Evolutionary conservation across 257 asterid species (phyloP).

Genomic region (Gardenia jasminoides): DNA sequence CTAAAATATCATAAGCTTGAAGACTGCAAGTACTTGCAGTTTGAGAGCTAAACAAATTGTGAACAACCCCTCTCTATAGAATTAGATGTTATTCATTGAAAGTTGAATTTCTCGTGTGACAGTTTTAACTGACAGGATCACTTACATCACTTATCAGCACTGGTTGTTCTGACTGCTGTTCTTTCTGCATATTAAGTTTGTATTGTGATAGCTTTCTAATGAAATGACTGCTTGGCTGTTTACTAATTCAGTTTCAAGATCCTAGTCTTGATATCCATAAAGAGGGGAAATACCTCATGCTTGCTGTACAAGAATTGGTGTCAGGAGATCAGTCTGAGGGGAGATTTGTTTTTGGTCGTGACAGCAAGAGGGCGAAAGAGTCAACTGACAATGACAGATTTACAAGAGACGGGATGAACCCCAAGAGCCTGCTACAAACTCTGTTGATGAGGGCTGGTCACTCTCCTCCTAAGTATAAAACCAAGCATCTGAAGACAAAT

Average conservation of each 20-base stretch:
- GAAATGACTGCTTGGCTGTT: constrained; percentile 3
- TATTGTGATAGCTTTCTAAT: constrained; percentile 4
- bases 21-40: background rate
- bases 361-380: constrained; percentile 60
- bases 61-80: background rate
- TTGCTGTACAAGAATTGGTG: constrained; percentile 82
- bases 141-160: background rate
- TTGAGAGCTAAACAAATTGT: background rate
- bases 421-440: constrained; percentile 92
- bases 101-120: background rate
- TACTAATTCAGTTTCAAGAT: constrained; percentile 63
- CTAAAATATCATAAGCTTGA: background rate
- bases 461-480: constrained; percentile 93
- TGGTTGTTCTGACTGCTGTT: background rate
- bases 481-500: constrained; percentile 91
- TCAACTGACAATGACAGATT: constrained; percentile 55
- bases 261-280: constrained; percentile 80
- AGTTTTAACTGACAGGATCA: background rate
- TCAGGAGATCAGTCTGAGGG: constrained; percentile 93
- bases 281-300: constrained; percentile 94
- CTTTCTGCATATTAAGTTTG: background rate
- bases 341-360: constrained; percentile 93
- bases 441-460: constrained; percentile 97
- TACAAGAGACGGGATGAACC: constrained; percentile 85
- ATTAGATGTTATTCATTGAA: background rate